A percentile compares a stretch with the other conserved stretches of the same genome.
Evolutionary conservation across 1,284 basidiomycete genomes (phyloP).

Genomic region (Lentinula novae-zelandiae): DNA sequence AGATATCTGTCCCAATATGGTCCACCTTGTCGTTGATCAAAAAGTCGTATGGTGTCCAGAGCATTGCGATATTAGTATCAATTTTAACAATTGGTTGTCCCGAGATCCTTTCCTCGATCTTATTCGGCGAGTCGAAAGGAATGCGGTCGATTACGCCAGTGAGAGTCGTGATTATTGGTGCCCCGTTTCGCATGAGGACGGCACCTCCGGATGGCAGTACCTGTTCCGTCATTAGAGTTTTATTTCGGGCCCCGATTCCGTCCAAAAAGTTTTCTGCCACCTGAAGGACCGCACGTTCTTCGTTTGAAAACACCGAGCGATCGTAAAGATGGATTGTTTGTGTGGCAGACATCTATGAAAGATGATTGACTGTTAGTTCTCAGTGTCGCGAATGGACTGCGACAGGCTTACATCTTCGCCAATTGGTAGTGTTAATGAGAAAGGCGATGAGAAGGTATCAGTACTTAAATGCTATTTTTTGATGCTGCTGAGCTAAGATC

Average conservation of each 20-base stretch:
- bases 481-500: neutral
- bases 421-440: neutral
- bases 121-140: neutral
- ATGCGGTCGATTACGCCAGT: neutral
- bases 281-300: neutral
- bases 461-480: neutral
- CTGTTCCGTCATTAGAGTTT: neutral
- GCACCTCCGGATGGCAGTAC: neutral
- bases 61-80: neutral
- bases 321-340: neutral
- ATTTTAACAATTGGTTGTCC: neutral
- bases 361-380: neutral
- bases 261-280: neutral
- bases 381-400: neutral
- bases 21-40: neutral
- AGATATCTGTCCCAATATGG: neutral
- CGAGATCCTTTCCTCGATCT: neutral
- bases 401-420: neutral
- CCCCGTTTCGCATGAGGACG: neutral
- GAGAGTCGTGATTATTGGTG: neutral
- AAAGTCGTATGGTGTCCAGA: neutral
- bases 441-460: neutral
- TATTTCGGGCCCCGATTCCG: neutral
- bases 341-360: neutral
- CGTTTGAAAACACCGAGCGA: neutral